A percentile compares a stretch with the other conserved stretches of the same genome.
phyloP scores from a whole-genome alignment of 805 yeast genomes.

The Candida stauntonica region DNA sequence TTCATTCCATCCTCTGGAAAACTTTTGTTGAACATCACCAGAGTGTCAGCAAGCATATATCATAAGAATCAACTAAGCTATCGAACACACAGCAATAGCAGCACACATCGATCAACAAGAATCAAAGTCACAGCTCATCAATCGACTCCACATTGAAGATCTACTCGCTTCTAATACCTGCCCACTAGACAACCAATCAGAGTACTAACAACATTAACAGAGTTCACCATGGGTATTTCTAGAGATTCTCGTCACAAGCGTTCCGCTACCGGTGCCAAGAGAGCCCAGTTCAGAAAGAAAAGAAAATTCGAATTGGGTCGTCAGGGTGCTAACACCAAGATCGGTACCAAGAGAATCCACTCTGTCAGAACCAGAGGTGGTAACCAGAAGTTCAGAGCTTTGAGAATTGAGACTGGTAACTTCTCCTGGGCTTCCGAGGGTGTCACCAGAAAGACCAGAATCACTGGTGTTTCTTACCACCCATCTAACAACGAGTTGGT shows the following conservation, averaged over 20 bases:
- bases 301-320: constrained; percentile 99
- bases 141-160: not conserved
- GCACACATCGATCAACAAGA: too few relatives aligned
- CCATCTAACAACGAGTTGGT: constrained; percentile 99
- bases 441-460: constrained; percentile 97
- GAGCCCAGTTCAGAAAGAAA: constrained; percentile 99
- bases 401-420: constrained; percentile 98
- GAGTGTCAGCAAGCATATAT: too few relatives aligned
- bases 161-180: too few relatives aligned
- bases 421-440: constrained; percentile 99
- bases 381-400: constrained; percentile 99
- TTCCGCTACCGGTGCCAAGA: constrained; percentile 99
- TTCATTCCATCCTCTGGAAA: too few relatives aligned
- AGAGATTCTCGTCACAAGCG: constrained; percentile 99
- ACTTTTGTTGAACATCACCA: too few relatives aligned
- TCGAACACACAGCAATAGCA: too few relatives aligned
- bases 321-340: constrained; percentile 99
- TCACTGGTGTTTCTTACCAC: constrained; percentile 96
- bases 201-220: constrained; percentile 17
- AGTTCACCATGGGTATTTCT: constrained; percentile 94
- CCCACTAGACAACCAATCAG: not conserved
- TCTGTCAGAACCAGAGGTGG: constrained; percentile 99
- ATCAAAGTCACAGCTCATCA: not conserved
- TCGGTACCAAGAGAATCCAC: constrained; percentile 98
- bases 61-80: too few relatives aligned